phyloP scores from a whole-genome alignment of 306 rosid species.

The Vigna hirtella region DNA sequence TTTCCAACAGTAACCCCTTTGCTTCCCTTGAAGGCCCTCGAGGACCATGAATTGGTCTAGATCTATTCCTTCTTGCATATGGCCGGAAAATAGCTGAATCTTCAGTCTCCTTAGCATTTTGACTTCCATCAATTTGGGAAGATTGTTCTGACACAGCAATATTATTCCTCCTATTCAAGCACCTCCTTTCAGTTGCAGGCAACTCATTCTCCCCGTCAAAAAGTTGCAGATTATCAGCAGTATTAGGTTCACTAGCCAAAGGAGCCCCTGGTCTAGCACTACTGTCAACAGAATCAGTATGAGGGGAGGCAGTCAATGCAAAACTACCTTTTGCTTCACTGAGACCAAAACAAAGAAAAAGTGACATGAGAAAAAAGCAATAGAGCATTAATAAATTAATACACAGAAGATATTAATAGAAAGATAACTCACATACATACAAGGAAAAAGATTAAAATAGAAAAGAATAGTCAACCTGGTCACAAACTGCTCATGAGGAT shows the following conservation, averaged over 20 bases:
- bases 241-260: constrained; percentile 73
- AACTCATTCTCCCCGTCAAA: constrained; percentile 69
- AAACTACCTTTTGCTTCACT: constrained; percentile 93
- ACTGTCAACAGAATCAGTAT: constrained; percentile 87
- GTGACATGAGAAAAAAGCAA: constrained; percentile 31
- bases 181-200: constrained; percentile 62
- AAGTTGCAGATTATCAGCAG: constrained; percentile 88
- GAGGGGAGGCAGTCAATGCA: constrained; percentile 87
- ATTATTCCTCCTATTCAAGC: constrained; percentile 58
- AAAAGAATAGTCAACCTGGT: constrained; percentile 57
- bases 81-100: constrained; percentile 86
- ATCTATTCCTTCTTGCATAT: constrained; percentile 87
- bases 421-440: constrained; percentile 20
- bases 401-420: constrained; percentile 24
- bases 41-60: constrained; percentile 75
- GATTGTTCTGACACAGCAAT: constrained; percentile 70
- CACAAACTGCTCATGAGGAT: constrained; percentile 73
- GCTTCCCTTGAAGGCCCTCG: constrained; percentile 60
- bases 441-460: not conserved
- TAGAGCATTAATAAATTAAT: not conserved
- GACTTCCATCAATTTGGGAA: constrained; percentile 71
- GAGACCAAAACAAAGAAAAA: constrained; percentile 38
- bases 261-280: constrained; percentile 79
- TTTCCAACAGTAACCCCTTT: constrained; percentile 55
- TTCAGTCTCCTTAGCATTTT: constrained; percentile 78